A percentile compares a stretch with the other conserved stretches of the same genome.
Conservation (phyloP, 257 asterid species). For the Verbascum thapsus region DNA sequence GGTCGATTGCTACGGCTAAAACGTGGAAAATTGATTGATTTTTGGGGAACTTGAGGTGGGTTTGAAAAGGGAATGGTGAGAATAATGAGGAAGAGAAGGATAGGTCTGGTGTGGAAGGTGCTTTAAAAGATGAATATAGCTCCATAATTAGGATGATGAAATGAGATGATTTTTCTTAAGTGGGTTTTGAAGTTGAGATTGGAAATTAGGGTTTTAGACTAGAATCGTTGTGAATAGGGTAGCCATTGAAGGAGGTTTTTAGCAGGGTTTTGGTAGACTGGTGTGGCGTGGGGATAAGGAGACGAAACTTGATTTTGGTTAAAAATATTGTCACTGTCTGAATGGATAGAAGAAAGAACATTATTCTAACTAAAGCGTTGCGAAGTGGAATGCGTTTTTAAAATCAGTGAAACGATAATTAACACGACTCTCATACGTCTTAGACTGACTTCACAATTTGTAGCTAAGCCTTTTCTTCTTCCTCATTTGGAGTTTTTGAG, state of each 20-base stretch:
- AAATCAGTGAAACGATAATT: background rate
- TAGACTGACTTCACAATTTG: too few relatives aligned
- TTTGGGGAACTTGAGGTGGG: slow-evolving; percentile 53
- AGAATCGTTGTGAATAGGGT: slow-evolving; percentile 15
- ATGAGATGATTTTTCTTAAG: background rate
- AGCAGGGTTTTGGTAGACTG: slow-evolving; percentile 55
- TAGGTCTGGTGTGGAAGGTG: slow-evolving; percentile 54
- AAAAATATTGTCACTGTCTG: slow-evolving; percentile 1
- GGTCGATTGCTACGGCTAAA: slow-evolving; percentile 72
- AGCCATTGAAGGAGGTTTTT: slow-evolving; percentile 48
- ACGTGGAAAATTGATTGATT: slow-evolving; percentile 36
- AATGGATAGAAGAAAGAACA: slow-evolving; percentile 1
- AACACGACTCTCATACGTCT: too few relatives aligned
- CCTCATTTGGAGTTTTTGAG: too few relatives aligned
- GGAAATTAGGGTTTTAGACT: slow-evolving; percentile 8
- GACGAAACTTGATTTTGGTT: slow-evolving; percentile 23
- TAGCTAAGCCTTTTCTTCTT: too few relatives aligned
- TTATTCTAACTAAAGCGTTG: too few relatives aligned
- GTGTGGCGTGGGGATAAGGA: slow-evolving; percentile 61
- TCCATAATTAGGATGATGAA: slow-evolving; percentile 53
- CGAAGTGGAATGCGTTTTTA: slow-evolving; percentile 14
- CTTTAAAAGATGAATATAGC: slow-evolving; percentile 59
- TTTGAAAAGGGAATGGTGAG: slow-evolving; percentile 60
- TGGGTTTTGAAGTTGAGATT: too few relatives aligned
- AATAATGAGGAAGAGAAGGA: slow-evolving; percentile 75